phyloP scores from a whole-genome alignment of 23 red algal species.

The Gracilaria gracilis region DNA sequence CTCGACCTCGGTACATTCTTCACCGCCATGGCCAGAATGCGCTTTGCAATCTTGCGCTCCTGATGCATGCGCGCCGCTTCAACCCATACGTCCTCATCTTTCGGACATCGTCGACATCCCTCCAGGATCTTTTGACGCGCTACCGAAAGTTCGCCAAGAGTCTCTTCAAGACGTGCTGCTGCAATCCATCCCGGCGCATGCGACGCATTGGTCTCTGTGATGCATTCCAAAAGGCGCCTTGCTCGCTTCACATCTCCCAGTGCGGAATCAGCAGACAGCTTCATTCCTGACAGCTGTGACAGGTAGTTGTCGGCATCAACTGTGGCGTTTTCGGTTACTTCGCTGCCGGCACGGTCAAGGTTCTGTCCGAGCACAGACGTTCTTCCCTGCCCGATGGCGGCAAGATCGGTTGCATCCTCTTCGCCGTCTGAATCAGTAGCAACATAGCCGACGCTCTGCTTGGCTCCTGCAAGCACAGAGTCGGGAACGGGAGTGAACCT shows the following conservation, averaged over 20 bases:
- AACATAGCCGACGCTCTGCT: conserved; percentile 32
- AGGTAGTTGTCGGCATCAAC: conserved; percentile 84
- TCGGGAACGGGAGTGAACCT: conserved; percentile 84
- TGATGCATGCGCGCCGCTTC: conserved; percentile 83
- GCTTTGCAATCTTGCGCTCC: conserved; percentile 34
- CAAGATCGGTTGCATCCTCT: conserved; percentile 75
- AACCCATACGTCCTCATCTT: conserved; percentile 85
- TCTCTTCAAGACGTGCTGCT: conserved; percentile 86
- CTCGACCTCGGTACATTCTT: conserved; percentile 68
- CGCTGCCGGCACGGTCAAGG: conserved; percentile 61
- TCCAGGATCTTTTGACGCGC: conserved; percentile 72
- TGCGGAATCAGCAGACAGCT: conserved; percentile 36
- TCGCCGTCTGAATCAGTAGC: conserved; percentile 43
- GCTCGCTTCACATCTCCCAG: conserved; percentile 85
- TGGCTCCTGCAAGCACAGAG: conserved; percentile 49
- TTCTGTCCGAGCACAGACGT: conserved; percentile 70
- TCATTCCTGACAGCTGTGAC: conserved; percentile 67
- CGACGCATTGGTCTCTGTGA: conserved; percentile 72
- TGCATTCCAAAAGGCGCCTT: conserved; percentile 68
- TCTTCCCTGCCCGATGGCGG: conserved; percentile 70
- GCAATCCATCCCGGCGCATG: conserved; percentile 96
- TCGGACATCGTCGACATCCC: conserved; percentile 80
- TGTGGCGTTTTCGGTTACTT: conserved; percentile 41
- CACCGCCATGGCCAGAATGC: conserved; percentile 81
- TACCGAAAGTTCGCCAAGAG: conserved; percentile 58